A percentile compares a stretch with the other conserved stretches of the same genome.
phyloP scores from a whole-genome alignment of 306 rosid genomes.

The Citrullus colocynthis region DNA sequence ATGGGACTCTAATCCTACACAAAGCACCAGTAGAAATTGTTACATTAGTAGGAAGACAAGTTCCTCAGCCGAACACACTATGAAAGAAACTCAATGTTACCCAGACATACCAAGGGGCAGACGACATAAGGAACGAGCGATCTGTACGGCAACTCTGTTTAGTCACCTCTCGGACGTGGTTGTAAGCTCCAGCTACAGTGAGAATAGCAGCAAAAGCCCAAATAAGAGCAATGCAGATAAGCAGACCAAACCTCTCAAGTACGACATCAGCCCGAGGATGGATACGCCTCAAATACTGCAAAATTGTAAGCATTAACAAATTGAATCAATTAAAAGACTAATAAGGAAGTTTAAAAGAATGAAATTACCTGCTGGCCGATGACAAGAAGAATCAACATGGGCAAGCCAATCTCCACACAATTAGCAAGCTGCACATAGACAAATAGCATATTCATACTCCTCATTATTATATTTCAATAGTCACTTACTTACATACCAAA shows the following conservation, averaged over 20 bases:
- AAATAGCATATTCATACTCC: constrained; percentile 18
- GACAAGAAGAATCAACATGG: constrained; percentile 74
- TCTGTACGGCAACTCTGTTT: constrained; percentile 68
- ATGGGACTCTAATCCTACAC: constrained; percentile 69
- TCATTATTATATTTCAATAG: neutral
- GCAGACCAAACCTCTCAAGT: constrained; percentile 64
- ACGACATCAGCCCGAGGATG: constrained; percentile 17
- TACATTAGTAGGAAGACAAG: neutral
- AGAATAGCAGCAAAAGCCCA: constrained; percentile 91
- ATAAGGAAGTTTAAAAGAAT: neutral
- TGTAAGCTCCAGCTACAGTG: constrained; percentile 75
- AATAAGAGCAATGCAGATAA: constrained; percentile 44
- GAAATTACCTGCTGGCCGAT: constrained; percentile 59
- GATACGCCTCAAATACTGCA: constrained; percentile 50
- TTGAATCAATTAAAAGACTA: neutral
- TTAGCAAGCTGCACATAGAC: constrained; percentile 52
- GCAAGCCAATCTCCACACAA: constrained; percentile 79
- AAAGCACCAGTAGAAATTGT: neutral
- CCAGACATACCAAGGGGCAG: constrained; percentile 67
- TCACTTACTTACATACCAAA: neutral
- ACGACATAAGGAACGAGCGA: constrained; percentile 46
- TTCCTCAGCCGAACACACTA: neutral
- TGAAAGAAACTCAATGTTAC: neutral
- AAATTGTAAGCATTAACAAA: neutral
- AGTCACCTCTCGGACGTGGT: constrained; percentile 34